Percentiles rank a stretch among this genome's conserved stretches.
These are phyloP conservation scores for Xylariaceae sp. DNA, from an alignment of 2,329 filamentous ascomycete genomes.

Conservation along the genomic window DNA sequence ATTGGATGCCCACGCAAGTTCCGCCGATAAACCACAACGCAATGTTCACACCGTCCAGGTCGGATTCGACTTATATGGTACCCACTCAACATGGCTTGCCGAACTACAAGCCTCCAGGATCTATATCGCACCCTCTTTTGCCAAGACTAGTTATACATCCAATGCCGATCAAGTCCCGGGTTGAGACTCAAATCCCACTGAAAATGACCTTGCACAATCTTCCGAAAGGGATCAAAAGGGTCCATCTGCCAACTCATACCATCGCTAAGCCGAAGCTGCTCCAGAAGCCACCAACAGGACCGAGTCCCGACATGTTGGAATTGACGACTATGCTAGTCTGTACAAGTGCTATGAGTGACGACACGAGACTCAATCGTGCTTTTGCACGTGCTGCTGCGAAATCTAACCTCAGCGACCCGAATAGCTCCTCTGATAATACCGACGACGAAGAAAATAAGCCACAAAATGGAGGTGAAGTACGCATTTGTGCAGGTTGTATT, in stretches of 20 bases:
- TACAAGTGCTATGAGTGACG: conserved; percentile 82
- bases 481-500: conserved; percentile 89
- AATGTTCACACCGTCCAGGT: conserved; percentile 3
- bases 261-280: conserved; percentile 93
- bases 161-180: conserved; percentile 76
- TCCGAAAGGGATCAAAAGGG: conserved; percentile 67
- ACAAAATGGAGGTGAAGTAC: conserved; percentile 85
- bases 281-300: conserved; percentile 62
- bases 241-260: conserved; percentile 83
- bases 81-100: conserved; percentile 17
- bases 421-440: conserved; percentile 37
- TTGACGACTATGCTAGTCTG: conserved; percentile 80
- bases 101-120: conserved; percentile 16
- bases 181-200: conserved; percentile 94
- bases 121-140: conserved; percentile 7
- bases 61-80: conserved; percentile 19
- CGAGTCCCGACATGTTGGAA: conserved; percentile 69
- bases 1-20: conserved; percentile 6
- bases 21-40: not conserved
- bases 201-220: conserved; percentile 72
- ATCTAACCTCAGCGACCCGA: conserved; percentile 30
- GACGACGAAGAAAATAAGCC: conserved; percentile 65
- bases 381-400: conserved; percentile 52
- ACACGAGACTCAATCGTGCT: conserved; percentile 60
- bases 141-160: conserved; percentile 56